Evolutionary conservation across 345 rosid species (phyloP).

Genomic region (Brassica nigra): DNA sequence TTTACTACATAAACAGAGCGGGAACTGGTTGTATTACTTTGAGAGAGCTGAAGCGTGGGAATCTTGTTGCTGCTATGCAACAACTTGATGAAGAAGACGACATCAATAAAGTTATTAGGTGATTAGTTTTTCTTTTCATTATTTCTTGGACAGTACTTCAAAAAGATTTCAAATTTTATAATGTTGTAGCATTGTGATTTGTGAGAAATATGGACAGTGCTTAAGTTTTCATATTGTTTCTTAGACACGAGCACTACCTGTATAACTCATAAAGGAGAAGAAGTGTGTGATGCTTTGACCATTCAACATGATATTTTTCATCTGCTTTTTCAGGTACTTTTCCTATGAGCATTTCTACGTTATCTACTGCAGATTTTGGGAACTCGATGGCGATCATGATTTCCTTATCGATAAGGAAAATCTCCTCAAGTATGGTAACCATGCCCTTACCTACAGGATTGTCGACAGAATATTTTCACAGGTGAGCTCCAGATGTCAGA

Average conservation of each 20-base stretch:
- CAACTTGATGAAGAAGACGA: slow-evolving; percentile 93
- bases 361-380: slow-evolving; percentile 86
- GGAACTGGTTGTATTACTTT: slow-evolving; percentile 84
- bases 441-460: slow-evolving; percentile 85
- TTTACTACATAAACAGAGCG: slow-evolving; percentile 81
- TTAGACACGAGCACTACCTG: not conserved
- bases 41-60: slow-evolving; percentile 89
- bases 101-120: slow-evolving; percentile 91
- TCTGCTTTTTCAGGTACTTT: slow-evolving; percentile 65
- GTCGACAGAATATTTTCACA: slow-evolving; percentile 87
- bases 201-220: slow-evolving; percentile 7
- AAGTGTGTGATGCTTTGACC: slow-evolving; percentile 9
- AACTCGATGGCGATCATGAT: slow-evolving; percentile 82
- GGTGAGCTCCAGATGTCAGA: slow-evolving; percentile 51
- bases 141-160: not conserved
- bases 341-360: slow-evolving; percentile 91
- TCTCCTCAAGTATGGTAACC: slow-evolving; percentile 77
- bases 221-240: slow-evolving; percentile 4
- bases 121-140: slow-evolving; percentile 15
- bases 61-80: slow-evolving; percentile 79
- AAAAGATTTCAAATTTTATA: not conserved
- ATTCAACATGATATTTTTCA: not conserved
- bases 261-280: not conserved
- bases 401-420: slow-evolving; percentile 79
- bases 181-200: not conserved